A percentile compares a stretch with the other conserved stretches of the same genome.
Conservation (phyloP, 2,329 filamentous ascomycete species). For the Endoconidiophora polonica region DNA sequence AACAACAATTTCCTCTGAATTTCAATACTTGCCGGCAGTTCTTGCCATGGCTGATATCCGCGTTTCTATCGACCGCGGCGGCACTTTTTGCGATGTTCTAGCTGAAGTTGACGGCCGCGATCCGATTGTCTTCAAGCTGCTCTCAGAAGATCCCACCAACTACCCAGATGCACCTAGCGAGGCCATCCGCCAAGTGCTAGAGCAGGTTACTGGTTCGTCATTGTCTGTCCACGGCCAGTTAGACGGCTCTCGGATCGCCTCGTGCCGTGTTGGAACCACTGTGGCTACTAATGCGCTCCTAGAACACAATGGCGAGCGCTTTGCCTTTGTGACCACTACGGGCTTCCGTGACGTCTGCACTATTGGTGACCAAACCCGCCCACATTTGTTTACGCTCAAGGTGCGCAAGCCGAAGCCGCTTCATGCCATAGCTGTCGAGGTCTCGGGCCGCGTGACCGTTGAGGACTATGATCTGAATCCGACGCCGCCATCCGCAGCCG, state of each 20-base stretch:
- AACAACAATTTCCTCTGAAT: neutral
- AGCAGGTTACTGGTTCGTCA: neutral
- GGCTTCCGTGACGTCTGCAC: constrained; percentile 56
- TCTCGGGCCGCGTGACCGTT: constrained; percentile 59
- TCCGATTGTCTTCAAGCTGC: constrained; percentile 70
- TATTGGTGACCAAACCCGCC: constrained; percentile 59
- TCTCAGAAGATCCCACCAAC: constrained; percentile 79
- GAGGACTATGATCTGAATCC: constrained; percentile 46
- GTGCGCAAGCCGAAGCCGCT: constrained; percentile 52
- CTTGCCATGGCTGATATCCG: constrained; percentile 26
- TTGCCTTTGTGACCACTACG: constrained; percentile 53
- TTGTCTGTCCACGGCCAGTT: constrained; percentile 14
- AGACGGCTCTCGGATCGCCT: constrained; percentile 31
- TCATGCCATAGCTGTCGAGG: constrained; percentile 52
- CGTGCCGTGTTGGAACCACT: constrained; percentile 67
- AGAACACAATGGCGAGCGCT: constrained; percentile 55
- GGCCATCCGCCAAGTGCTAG: constrained; percentile 72
- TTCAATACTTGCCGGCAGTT: neutral
- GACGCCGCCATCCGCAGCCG: constrained; percentile 29
- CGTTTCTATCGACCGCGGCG: constrained; percentile 65
- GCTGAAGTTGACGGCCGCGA: constrained; percentile 64
- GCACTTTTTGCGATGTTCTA: constrained; percentile 85
- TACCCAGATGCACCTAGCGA: constrained; percentile 83
- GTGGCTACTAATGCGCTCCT: constrained; percentile 64
- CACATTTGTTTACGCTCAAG: constrained; percentile 56